phyloP scores from a whole-genome alignment of 2,329 filamentous ascomycete genomes.

The Scorias spongiosa region DNA sequence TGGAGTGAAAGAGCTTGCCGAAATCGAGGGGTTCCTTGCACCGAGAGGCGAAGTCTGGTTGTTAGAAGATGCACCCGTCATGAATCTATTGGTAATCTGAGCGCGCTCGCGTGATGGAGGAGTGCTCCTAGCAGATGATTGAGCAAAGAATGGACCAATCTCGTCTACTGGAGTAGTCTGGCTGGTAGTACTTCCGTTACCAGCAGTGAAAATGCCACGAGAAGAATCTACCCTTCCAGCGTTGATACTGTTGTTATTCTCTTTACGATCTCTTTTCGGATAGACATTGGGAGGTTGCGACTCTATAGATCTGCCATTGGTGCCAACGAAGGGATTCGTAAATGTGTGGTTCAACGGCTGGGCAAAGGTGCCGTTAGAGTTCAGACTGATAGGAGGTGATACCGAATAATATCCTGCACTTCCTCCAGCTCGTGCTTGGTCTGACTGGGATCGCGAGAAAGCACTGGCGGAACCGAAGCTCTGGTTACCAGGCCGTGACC shows the following conservation, averaged over 20 bases:
- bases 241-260: neutral
- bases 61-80: neutral
- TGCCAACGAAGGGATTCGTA: constrained; percentile 6
- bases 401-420: constrained; percentile 18
- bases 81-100: neutral
- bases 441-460: neutral
- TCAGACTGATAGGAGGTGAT: constrained; percentile 11
- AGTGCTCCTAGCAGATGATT: neutral
- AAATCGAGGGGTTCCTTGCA: neutral
- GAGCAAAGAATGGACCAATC: neutral
- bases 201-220: neutral
- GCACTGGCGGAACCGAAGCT: constrained; percentile 9
- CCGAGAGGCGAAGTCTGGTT: neutral
- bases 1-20: neutral
- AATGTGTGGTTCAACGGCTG: constrained; percentile 9
- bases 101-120: neutral
- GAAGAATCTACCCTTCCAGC: neutral
- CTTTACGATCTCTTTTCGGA: constrained; percentile 17
- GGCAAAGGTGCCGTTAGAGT: constrained; percentile 8
- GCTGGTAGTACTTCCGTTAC: neutral
- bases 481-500: constrained; percentile 28
- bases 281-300: constrained; percentile 15
- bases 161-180: neutral
- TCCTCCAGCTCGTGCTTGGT: constrained; percentile 10
- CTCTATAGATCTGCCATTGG: constrained; percentile 6